A percentile compares a stretch with the other conserved stretches of the same genome.
phyloP scores from a whole-genome alignment of 2,329 filamentous ascomycete species.

The Fusarium solani-melongenae region DNA sequence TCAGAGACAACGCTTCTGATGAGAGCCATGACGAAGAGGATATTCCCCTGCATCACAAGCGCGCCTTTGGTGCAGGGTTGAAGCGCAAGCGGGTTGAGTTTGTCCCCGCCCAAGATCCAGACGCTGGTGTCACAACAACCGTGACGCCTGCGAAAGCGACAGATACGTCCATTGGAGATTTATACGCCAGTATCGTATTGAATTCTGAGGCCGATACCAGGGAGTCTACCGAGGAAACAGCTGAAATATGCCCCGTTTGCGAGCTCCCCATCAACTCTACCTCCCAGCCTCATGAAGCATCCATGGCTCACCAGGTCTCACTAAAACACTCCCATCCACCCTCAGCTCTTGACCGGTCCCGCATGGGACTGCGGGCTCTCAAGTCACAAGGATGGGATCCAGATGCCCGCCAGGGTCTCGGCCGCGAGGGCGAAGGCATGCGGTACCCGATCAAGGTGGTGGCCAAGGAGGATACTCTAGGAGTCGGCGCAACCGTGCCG shows the following conservation, averaged over 20 bases:
- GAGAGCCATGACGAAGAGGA: constrained; percentile 54
- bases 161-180: constrained; percentile 56
- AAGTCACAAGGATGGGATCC: constrained; percentile 79
- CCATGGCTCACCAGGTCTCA: constrained; percentile 77
- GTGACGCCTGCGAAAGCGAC: constrained; percentile 32
- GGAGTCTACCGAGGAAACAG: constrained; percentile 25
- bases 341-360: constrained; percentile 74
- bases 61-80: constrained; percentile 67
- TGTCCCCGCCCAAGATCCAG: constrained; percentile 62
- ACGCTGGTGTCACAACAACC: constrained; percentile 38
- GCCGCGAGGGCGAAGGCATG: constrained; percentile 76
- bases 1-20: constrained; percentile 37
- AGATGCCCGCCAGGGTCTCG: constrained; percentile 77
- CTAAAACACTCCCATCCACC: constrained; percentile 77
- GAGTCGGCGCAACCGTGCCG: constrained; percentile 69
- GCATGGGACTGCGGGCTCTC: constrained; percentile 76
- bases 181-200: constrained; percentile 76
- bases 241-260: constrained; percentile 50
- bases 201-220: constrained; percentile 40
- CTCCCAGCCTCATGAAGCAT: constrained; percentile 64
- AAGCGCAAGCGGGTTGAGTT: constrained; percentile 66
- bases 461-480: constrained; percentile 79
- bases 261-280: constrained; percentile 48
- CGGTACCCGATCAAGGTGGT: constrained; percentile 78
- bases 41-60: constrained; percentile 63